Conservation (phyloP, 1,139 yeast genomes). For the Candida albicans region DNA sequence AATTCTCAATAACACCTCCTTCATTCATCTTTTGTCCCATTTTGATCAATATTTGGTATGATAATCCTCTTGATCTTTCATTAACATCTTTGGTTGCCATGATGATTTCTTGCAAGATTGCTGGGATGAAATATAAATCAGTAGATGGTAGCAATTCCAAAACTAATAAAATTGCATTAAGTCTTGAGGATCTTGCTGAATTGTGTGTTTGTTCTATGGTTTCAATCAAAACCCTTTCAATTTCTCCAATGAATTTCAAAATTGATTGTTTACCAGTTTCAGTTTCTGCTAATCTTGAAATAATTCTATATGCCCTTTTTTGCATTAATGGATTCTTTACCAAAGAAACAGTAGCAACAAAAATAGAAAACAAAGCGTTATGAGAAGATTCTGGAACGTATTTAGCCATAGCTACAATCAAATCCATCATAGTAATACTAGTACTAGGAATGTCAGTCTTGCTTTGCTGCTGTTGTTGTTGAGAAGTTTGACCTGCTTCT, state of each 20-base stretch:
- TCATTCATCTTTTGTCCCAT: constrained; percentile 79
- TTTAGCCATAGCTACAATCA: constrained; percentile 82
- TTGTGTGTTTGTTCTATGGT: constrained; percentile 62
- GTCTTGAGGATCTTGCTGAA: constrained; percentile 80
- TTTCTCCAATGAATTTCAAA: constrained; percentile 50
- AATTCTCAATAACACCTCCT: constrained; percentile 70
- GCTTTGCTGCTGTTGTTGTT: constrained; percentile 29
- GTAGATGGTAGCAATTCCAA: constrained; percentile 59
- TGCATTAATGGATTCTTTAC: constrained; percentile 70
- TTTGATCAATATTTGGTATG: constrained; percentile 71
- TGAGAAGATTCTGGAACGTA: constrained; percentile 73
- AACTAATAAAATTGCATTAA: constrained; percentile 63
- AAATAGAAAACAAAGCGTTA: constrained; percentile 73
- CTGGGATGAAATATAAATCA: constrained; percentile 76
- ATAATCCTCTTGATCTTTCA: constrained; percentile 83
- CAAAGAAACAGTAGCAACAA: constrained; percentile 61
- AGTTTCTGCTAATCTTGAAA: constrained; percentile 67
- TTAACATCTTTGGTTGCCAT: constrained; percentile 91
- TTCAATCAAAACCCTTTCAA: constrained; percentile 59
- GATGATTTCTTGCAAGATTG: constrained; percentile 82
- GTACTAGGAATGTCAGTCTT: constrained; percentile 46
- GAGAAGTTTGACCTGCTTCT: constrained; percentile 34
- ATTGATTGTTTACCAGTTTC: constrained; percentile 62
- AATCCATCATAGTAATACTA: constrained; percentile 86
- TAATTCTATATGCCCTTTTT: constrained; percentile 84